Evolutionary conservation across 768 basidiomycete species (phyloP).

Genomic region (Tephrocybe rancida): DNA sequence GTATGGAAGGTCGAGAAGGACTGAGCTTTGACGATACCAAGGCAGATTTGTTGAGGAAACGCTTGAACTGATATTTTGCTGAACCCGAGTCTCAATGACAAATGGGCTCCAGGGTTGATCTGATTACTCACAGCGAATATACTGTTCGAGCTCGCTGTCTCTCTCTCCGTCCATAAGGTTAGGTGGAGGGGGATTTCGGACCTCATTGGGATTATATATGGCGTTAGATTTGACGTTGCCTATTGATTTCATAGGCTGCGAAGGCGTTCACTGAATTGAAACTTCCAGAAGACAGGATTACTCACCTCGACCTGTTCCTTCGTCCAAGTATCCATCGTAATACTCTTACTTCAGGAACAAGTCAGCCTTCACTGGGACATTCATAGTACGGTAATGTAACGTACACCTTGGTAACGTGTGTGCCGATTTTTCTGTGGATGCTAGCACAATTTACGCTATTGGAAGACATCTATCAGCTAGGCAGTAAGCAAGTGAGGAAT

Average conservation of each 20-base stretch:
- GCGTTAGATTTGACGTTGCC: conserved; percentile 85
- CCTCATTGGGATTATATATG: conserved; percentile 82
- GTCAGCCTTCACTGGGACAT: not conserved
- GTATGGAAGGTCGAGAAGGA: conserved; percentile 41
- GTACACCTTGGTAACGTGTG: conserved; percentile 92
- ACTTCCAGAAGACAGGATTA: conserved; percentile 11
- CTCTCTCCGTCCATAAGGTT: conserved; percentile 77
- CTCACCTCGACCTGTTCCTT: conserved; percentile 88
- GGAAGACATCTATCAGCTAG: conserved; percentile 5
- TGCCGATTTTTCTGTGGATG: conserved; percentile 93
- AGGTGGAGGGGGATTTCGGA: conserved; percentile 79
- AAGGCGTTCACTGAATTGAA: conserved; percentile 6
- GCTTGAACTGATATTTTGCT: conserved; percentile 84
- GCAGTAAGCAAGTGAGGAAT: not conserved
- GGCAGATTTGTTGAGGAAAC: conserved; percentile 56
- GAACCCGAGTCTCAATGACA: conserved; percentile 5
- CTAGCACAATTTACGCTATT: conserved; percentile 83
- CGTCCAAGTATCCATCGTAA: conserved; percentile 86
- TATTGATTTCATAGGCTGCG: conserved; percentile 73
- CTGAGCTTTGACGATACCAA: conserved; percentile 49
- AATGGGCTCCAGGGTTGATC: conserved; percentile 5
- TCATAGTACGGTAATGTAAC: conserved; percentile 21
- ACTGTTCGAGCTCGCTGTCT: conserved; percentile 90
- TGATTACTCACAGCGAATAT: conserved; percentile 71
- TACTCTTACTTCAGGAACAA: conserved; percentile 69